These are phyloP conservation scores for Solanum stenotomum DNA, from an alignment of 257 asterid species.

Conservation along the genomic window DNA sequence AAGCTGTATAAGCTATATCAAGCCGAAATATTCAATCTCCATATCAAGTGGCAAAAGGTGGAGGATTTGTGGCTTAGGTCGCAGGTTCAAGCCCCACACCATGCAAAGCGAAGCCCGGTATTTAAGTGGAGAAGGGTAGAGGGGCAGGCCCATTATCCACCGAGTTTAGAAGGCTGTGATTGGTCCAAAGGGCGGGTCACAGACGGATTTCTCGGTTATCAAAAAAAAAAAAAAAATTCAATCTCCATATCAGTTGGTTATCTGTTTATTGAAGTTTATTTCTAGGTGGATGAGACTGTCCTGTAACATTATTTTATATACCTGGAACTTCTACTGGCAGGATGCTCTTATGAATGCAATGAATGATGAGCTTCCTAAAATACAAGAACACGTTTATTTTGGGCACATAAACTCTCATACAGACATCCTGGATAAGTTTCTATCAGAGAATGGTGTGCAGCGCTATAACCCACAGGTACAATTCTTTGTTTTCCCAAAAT, in stretches of 20 bases:
- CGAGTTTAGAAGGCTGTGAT: too few relatives aligned
- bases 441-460: constrained; percentile 82
- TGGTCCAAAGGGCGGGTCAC: too few relatives aligned
- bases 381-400: constrained; percentile 96
- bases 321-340: constrained; percentile 37
- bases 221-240: too few relatives aligned
- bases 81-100: too few relatives aligned
- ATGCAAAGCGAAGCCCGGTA: too few relatives aligned
- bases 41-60: too few relatives aligned
- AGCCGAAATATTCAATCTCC: not conserved
- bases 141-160: too few relatives aligned
- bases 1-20: not conserved
- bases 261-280: not conserved
- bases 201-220: too few relatives aligned
- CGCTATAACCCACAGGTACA: constrained; percentile 92
- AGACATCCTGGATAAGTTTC: constrained; percentile 77
- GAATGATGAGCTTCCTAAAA: constrained; percentile 93
- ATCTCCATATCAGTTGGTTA: not conserved
- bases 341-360: constrained; percentile 85
- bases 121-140: too few relatives aligned
- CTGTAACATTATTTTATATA: not conserved
- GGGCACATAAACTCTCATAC: constrained; percentile 86
- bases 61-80: too few relatives aligned
- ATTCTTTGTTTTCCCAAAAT: not conserved
- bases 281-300: not conserved